Evolutionary conservation across 2,329 filamentous ascomycete species (phyloP).

Genomic region (Fusarium pseudocircinatum): DNA sequence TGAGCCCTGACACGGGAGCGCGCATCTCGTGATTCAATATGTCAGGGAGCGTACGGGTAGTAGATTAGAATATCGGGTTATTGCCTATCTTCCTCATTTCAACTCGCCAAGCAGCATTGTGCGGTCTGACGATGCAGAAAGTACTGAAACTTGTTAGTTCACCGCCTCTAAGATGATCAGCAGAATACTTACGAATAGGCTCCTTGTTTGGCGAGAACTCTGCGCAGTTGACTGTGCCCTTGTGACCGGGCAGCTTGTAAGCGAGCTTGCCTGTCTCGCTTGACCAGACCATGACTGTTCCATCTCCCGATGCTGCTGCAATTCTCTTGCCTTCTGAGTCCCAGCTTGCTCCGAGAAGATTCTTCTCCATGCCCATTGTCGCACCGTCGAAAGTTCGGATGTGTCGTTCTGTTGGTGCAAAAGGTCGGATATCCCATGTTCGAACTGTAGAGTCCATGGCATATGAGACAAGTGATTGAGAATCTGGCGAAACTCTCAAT

Average conservation of each 20-base stretch:
- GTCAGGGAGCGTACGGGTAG: neutral
- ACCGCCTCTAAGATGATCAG: neutral
- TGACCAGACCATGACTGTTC: conserved; percentile 92
- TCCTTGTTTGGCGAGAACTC: conserved; percentile 88
- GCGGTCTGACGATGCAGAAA: conserved; percentile 90
- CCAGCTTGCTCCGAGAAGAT: conserved; percentile 91
- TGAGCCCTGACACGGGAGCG: neutral
- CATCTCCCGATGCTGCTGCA: conserved; percentile 88
- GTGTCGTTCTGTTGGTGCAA: conserved; percentile 86
- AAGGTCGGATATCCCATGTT: conserved; percentile 96
- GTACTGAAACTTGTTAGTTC: conserved; percentile 67
- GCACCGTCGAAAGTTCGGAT: conserved; percentile 94
- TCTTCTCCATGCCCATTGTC: conserved; percentile 86
- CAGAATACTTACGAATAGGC: conserved; percentile 78
- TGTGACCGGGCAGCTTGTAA: conserved; percentile 95
- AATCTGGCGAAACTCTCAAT: conserved; percentile 89
- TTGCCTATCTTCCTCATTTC: conserved; percentile 57
- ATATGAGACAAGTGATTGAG: conserved; percentile 88
- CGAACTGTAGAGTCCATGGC: conserved; percentile 93
- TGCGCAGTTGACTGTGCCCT: conserved; percentile 93
- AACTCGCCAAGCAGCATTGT: conserved; percentile 86
- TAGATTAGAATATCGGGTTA: conserved; percentile 41
- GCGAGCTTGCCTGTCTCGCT: conserved; percentile 86
- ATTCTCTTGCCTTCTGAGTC: conserved; percentile 86
- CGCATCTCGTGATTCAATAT: conserved; percentile 2